A percentile compares a stretch with the other conserved stretches of the same genome.
phyloP scores from a whole-genome alignment of 129 eudicot genomes.

The Centaurea solstitialis region DNA sequence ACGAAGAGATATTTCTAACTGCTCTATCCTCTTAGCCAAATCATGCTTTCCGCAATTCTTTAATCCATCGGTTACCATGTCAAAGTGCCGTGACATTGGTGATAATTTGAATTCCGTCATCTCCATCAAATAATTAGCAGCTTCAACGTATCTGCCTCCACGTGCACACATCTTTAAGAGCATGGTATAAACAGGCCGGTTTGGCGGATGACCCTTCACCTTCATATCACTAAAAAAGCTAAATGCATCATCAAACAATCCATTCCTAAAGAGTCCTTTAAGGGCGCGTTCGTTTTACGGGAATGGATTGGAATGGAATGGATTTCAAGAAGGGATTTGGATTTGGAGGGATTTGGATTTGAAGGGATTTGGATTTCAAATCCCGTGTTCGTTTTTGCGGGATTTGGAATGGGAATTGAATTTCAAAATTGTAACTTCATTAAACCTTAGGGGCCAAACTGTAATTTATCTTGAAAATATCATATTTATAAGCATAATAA shows the following conservation, averaged over 20 bases:
- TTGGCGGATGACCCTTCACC: slow-evolving; percentile 88
- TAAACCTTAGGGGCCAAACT: too few relatives aligned
- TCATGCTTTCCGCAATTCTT: slow-evolving; percentile 93
- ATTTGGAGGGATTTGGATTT: too few relatives aligned
- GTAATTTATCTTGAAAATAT: too few relatives aligned
- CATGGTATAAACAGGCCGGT: slow-evolving; percentile 92
- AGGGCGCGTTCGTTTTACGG: too few relatives aligned
- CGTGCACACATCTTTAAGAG: slow-evolving; percentile 83
- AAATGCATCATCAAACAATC: slow-evolving; percentile 90
- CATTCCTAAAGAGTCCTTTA: slow-evolving; percentile 72
- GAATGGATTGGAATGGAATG: too few relatives aligned
- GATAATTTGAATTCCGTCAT: slow-evolving; percentile 76
- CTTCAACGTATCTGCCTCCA: slow-evolving; percentile 87
- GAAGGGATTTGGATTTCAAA: too few relatives aligned
- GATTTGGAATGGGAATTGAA: too few relatives aligned
- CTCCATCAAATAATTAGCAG: slow-evolving; percentile 89
- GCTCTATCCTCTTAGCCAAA: slow-evolving; percentile 85
- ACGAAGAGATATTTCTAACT: slow-evolving; percentile 76
- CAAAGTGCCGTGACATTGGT: slow-evolving; percentile 77
- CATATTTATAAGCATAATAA: too few relatives aligned
- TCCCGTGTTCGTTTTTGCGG: too few relatives aligned
- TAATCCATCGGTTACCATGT: slow-evolving; percentile 96
- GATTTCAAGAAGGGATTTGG: too few relatives aligned
- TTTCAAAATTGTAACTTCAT: too few relatives aligned
- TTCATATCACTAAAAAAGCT: slow-evolving; percentile 95